Conservation (phyloP, 345 rosid genomes). For the Salix exigua region DNA sequence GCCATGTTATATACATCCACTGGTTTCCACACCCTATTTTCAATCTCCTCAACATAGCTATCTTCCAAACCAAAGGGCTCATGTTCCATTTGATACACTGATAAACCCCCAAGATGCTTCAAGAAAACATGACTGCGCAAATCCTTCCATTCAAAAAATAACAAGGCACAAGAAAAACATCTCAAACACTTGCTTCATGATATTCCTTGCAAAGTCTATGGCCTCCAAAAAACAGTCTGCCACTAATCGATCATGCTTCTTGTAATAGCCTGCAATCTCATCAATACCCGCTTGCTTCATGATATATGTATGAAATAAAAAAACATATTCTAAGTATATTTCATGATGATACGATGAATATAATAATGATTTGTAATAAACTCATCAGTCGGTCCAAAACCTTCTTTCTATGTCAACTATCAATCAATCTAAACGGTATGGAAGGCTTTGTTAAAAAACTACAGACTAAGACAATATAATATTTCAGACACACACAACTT, state of each 20-base stretch:
- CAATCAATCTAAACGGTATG: too few relatives aligned
- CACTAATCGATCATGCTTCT: not conserved
- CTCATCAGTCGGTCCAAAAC: too few relatives aligned
- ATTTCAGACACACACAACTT: too few relatives aligned
- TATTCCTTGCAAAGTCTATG: not conserved
- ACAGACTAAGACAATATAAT: not conserved
- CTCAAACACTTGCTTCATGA: not conserved
- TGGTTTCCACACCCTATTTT: not conserved
- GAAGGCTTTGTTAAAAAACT: not conserved
- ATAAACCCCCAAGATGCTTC: not conserved
- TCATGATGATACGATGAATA: too few relatives aligned
- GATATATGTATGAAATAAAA: too few relatives aligned
- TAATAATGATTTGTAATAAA: too few relatives aligned
- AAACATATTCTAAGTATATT: too few relatives aligned
- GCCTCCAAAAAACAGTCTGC: not conserved
- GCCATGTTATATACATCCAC: constrained; percentile 1
- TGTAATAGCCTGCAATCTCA: not conserved
- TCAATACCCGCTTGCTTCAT: not conserved
- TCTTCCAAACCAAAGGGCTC: not conserved
- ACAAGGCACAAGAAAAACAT: not conserved
- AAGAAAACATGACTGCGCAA: not conserved
- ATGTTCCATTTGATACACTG: too few relatives aligned
- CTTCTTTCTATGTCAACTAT: too few relatives aligned
- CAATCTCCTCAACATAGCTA: not conserved
- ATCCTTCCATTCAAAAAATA: not conserved